A percentile compares a stretch with the other conserved stretches of the same genome.
Conservation (phyloP, 176 grass and related monocot genomes). For the Ampelocalamus luodianensis region DNA sequence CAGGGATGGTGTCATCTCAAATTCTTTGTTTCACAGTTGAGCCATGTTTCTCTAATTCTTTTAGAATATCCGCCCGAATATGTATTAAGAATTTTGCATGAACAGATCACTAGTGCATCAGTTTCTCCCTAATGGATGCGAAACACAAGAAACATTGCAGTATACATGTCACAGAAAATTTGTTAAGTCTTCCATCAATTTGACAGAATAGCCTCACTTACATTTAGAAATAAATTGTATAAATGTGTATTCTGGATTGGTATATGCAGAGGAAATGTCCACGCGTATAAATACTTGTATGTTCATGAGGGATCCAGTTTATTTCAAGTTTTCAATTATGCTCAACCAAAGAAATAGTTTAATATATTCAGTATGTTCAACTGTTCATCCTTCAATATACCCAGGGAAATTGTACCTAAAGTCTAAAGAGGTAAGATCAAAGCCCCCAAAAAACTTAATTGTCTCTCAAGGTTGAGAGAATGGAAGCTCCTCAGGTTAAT, state of each 20-base stretch:
- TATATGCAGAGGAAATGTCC: not conserved
- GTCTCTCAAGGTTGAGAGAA: not conserved
- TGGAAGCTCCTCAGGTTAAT: not conserved
- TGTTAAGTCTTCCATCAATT: not conserved
- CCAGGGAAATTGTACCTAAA: not conserved
- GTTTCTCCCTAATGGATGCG: not conserved
- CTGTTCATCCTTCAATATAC: not conserved
- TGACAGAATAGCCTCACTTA: not conserved
- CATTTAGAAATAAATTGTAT: not conserved
- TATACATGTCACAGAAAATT: not conserved
- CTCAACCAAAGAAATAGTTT: not conserved
- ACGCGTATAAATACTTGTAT: not conserved
- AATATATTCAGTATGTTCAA: not conserved
- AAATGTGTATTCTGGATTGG: not conserved
- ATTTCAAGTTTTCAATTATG: not conserved
- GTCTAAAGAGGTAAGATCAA: not conserved
- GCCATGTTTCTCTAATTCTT: not conserved
- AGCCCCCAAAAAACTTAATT: not conserved
- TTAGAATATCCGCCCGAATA: not conserved
- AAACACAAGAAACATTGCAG: not conserved
- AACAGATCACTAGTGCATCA: conserved; percentile 17
- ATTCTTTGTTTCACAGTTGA: not conserved
- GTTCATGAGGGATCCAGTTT: not conserved
- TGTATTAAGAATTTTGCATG: not conserved
- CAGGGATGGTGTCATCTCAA: not conserved